phyloP scores from a whole-genome alignment of 495 filamentous ascomycete species.

The Podospora conica region DNA sequence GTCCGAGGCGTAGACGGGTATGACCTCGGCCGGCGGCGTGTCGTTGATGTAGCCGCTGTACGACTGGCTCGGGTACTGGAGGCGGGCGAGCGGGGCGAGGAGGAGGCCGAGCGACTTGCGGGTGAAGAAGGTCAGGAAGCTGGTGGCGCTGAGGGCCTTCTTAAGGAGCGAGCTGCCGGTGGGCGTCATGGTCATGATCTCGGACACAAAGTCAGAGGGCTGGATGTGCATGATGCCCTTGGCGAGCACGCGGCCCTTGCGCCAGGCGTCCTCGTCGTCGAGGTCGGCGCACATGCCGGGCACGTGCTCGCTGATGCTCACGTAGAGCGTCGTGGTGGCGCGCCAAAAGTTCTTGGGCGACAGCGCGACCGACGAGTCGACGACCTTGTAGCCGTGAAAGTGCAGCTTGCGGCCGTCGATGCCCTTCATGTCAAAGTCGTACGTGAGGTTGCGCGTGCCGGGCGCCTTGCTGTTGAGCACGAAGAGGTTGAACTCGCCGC shows the following conservation, averaged over 20 bases:
- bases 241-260: constrained; percentile 42
- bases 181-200: constrained; percentile 50
- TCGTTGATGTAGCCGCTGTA: constrained; percentile 46
- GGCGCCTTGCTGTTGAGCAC: constrained; percentile 45
- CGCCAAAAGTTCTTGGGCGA: constrained; percentile 50
- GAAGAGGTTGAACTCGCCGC: constrained; percentile 55
- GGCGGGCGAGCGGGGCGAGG: constrained; percentile 47
- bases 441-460: constrained; percentile 53
- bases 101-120: constrained; percentile 49
- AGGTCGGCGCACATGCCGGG: constrained; percentile 24
- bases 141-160: constrained; percentile 38
- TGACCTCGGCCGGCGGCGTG: constrained; percentile 34
- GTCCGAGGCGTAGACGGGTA: constrained; percentile 42
- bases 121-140: constrained; percentile 53
- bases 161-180: constrained; percentile 41
- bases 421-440: constrained; percentile 55
- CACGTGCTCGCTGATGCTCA: constrained; percentile 41
- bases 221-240: constrained; percentile 56
- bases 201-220: constrained; percentile 48
- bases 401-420: constrained; percentile 45
- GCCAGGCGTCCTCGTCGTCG: constrained; percentile 34
- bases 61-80: constrained; percentile 48
- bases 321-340: constrained; percentile 58
- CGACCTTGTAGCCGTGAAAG: constrained; percentile 57
- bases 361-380: constrained; percentile 54